phyloP scores from a whole-genome alignment of 768 basidiomycete genomes.

The Russula dissimulans region DNA sequence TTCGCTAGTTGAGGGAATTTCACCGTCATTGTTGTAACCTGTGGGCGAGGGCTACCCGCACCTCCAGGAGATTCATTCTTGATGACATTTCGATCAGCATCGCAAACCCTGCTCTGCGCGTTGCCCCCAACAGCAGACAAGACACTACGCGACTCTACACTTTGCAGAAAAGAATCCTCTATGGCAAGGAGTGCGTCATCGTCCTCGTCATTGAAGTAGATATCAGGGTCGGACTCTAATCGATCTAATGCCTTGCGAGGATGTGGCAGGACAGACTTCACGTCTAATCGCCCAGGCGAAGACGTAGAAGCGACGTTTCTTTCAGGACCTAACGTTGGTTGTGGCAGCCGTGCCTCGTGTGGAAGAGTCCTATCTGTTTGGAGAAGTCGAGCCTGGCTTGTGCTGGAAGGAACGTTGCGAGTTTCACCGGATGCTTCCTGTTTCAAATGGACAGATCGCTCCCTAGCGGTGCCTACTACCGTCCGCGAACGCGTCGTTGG shows the following conservation, averaged over 20 bases:
- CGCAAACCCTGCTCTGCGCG: not conserved
- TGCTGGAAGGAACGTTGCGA: not conserved
- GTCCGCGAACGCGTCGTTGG: not conserved
- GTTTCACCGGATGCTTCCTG: not conserved
- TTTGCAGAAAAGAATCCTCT: not conserved
- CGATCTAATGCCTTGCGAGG: not conserved
- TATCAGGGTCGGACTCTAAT: conserved; percentile 14
- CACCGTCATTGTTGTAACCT: not conserved
- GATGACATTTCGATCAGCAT: not conserved
- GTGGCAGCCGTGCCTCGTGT: not conserved
- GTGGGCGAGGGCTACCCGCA: not conserved
- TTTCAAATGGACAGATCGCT: not conserved
- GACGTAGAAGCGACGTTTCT: not conserved
- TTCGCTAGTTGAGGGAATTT: not conserved
- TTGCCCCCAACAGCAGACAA: not conserved
- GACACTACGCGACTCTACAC: not conserved
- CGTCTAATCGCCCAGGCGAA: not conserved
- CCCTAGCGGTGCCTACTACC: not conserved
- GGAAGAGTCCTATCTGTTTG: not conserved
- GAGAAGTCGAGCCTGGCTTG: not conserved
- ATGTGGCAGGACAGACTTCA: not conserved
- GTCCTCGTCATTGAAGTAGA: conserved; percentile 20
- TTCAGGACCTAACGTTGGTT: not conserved
- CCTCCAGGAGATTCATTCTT: not conserved
- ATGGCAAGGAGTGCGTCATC: conserved; percentile 2